Evolutionary conservation across 1,284 basidiomycete species (phyloP), one percentile per base, ranked within the genome.

Genomic region (Ceratobasidium theobromae): DNA sequence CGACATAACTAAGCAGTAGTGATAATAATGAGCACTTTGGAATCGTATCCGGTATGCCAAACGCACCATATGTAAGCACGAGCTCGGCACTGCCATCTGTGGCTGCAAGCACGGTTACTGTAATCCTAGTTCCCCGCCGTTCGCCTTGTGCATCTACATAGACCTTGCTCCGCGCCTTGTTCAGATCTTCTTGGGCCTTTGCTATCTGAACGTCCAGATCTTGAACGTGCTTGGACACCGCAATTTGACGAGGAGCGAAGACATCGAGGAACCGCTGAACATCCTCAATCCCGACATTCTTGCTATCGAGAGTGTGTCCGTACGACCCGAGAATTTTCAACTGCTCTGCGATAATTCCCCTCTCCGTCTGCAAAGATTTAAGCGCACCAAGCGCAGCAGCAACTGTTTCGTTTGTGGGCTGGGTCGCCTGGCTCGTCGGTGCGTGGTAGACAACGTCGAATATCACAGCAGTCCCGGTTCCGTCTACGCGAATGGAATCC

Each of bases 391-490:
- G 40, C 25, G 46, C 64, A 40, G 65, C 40, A 18, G 54, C 46
- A 23, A 71, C 49, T 16, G 41, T 46, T 27, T 68, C 62, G 46
- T 54, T 30, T n/a, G n/a, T n/a, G n/a, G n/a, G 9, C 6, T 28
- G 27, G 25, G 2, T 16, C 54, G 45, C 8, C 38, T 40, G 14
- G 25, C n/a, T 12, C n/a, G n/a, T n/a, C n/a, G n/a, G n/a, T n/a
- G n/a, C n/a, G 67, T 65, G 60, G 67, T 70, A 72, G 23, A 73
- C 68, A 14, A 73, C 72, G 45, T 72, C 72, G 53, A 71, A 72
- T n/a, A 73, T 70, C 33, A 68, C 49, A 9, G n/a, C n/a, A n/a
- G n/a, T n/a, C n/a, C n/a, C n/a, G n/a, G n/a, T n/a, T n/a, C n/a
- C n/a, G n/a, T n/a, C n/a, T n/a, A n/a, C n/a, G n/a, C n/a, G n/a